Base-by-base conservation (phyloP, 176 grass and related monocot genomes). In the Rhynchospora pubera region DNA sequence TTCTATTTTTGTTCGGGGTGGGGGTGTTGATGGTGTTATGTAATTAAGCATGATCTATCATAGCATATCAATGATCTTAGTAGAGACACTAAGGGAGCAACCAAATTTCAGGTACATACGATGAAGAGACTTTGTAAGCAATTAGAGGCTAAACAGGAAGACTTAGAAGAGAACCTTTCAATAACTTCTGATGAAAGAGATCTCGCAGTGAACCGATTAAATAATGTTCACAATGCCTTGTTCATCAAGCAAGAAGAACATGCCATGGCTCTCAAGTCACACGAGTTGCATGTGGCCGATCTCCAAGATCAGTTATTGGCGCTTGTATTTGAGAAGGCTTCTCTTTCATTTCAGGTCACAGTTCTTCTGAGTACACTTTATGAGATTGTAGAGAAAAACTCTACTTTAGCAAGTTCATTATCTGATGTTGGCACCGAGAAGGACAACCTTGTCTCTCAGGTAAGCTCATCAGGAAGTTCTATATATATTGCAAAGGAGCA, bases 141-240 rank as follows among this genome's bases (percentile, higher is more conserved):
- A 28, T 65, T 52, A 50, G 79, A 82, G 43, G 43, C 61, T 28
- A 65, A 51, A 22, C 44, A 82, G 50, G 79, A 82, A 67, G 79
- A 82, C 42, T 82, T 82, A 6, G 61, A 82, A 82, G 61, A 82
- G 11, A 82, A 82, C 62, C 44, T 62, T 5, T 82, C 79, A 28
- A 52, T 19, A 65, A 53, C 66, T 65, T 65, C 43, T 30, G 42
- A 30, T 30, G 61, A 82, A 58, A 82, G 79, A 82, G 45, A 82
- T 82, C 14, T 67, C 9, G 47, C 16, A 43, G 9, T 65, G 12
- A 51, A 26, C 45, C 59, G 58, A 51, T 13, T 82, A 52, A 67
- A 67, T 65, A 61, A 67, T 15, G 24, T 82, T 51, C 21, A 47
- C 61, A 82, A 52, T 19, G 14, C 6, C 7, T 67, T 82, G 8